Conservation (phyloP, 176 grass and related monocot genomes). For the Hsuehochloa calcarea region DNA sequence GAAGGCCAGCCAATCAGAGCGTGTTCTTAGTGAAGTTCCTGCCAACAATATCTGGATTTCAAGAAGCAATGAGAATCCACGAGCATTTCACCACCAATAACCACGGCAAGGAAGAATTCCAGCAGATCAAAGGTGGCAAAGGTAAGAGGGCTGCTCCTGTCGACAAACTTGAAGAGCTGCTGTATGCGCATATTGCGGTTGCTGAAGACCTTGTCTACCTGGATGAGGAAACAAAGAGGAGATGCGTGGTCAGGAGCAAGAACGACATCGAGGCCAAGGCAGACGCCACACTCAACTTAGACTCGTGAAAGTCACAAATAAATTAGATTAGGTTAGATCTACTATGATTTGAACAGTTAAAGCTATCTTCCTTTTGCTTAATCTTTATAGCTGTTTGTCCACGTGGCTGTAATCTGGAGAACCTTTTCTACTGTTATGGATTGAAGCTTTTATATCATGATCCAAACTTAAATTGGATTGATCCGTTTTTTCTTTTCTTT, state of each 20-base stretch:
- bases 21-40: slow-evolving; percentile 65
- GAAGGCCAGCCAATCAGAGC: slow-evolving; percentile 52
- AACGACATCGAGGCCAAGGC: slow-evolving; percentile 60
- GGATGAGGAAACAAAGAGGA: slow-evolving; percentile 57
- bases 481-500: background rate
- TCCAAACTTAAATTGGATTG: background rate
- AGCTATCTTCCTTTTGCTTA: background rate
- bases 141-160: slow-evolving; percentile 28
- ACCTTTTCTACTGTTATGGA: background rate
- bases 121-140: slow-evolving; percentile 30
- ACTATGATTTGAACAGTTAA: background rate
- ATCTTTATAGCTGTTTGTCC: background rate
- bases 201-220: slow-evolving; percentile 66
- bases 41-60: slow-evolving; percentile 73
- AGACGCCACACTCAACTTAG: slow-evolving; percentile 49
- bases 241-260: slow-evolving; percentile 71
- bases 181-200: slow-evolving; percentile 59
- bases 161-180: slow-evolving; percentile 45
- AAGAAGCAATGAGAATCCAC: slow-evolving; percentile 64
- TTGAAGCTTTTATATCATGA: background rate
- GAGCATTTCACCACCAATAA: slow-evolving; percentile 48
- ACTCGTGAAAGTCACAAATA: slow-evolving; percentile 22
- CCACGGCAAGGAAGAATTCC: slow-evolving; percentile 62
- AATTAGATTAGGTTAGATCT: slow-evolving; percentile 24
- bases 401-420: background rate